Conservation (phyloP, 163 green algal species). For the Chlorella variabilis region DNA sequence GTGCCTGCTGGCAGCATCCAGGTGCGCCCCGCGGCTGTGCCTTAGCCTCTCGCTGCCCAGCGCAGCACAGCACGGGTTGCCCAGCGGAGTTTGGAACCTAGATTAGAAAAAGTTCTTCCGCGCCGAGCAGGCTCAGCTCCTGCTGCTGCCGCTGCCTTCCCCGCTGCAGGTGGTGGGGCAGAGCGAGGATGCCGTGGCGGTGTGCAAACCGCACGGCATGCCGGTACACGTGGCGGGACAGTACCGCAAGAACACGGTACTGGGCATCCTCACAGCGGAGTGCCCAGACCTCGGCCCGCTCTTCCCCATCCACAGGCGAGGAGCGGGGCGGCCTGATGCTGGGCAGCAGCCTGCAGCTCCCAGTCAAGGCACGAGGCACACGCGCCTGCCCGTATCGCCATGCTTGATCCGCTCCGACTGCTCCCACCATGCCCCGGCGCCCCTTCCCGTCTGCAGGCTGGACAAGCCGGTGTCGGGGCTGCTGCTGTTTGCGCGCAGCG, state of each 20-base stretch:
- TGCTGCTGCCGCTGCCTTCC: not conserved
- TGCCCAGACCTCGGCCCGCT: conserved; percentile 57
- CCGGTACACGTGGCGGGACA: conserved; percentile 91
- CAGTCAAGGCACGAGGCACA: too few relatives aligned
- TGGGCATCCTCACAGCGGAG: conserved; percentile 77
- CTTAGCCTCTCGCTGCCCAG: too few relatives aligned
- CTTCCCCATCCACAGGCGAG: conserved; percentile 31
- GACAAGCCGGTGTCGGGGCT: conserved; percentile 92
- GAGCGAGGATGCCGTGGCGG: conserved; percentile 71
- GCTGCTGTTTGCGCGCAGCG: conserved; percentile 81
- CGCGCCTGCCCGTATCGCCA: too few relatives aligned
- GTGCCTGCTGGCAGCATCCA: conserved; percentile 40
- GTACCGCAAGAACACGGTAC: conserved; percentile 95
- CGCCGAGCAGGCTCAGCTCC: not conserved
- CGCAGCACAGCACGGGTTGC: too few relatives aligned
- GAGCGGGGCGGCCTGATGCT: too few relatives aligned
- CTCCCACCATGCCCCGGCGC: not conserved
- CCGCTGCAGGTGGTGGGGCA: conserved; percentile 61
- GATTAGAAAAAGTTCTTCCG: too few relatives aligned
- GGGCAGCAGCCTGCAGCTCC: too few relatives aligned
- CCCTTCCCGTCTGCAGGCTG: conserved; percentile 59
- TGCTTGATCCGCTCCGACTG: too few relatives aligned
- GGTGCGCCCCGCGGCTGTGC: conserved; percentile 24
- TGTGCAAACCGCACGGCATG: conserved; percentile 86
- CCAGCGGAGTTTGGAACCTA: too few relatives aligned